phyloP scores from a whole-genome alignment of 78 protist genomes.

The Guillardia theta region DNA sequence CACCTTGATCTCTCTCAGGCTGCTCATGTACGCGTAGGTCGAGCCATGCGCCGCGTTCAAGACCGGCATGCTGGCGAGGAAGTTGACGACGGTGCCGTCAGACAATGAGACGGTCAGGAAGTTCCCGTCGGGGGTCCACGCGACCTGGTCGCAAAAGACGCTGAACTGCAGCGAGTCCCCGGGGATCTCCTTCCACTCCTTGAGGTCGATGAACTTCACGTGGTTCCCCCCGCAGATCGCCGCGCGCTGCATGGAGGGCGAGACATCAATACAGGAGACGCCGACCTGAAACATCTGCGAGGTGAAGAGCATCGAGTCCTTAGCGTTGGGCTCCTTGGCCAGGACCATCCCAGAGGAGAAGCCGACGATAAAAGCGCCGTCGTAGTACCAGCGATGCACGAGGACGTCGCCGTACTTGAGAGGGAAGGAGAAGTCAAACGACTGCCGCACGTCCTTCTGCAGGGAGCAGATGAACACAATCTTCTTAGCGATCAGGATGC shows the following conservation, averaged over 20 bases:
- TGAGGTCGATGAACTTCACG: conserved; percentile 49
- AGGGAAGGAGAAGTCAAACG: conserved; percentile 61
- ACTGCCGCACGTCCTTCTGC: not conserved
- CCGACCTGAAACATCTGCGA: not conserved
- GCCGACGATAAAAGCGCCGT: conserved; percentile 61
- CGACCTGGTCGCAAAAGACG: too few species aligned
- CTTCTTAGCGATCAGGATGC: conserved; percentile 19
- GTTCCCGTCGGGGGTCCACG: not conserved
- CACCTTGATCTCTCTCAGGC: conserved; percentile 63
- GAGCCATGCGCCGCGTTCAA: not conserved
- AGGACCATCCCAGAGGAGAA: not conserved
- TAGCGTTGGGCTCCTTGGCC: not conserved
- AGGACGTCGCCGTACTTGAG: conserved; percentile 64
- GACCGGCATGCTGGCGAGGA: not conserved
- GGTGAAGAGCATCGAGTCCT: not conserved
- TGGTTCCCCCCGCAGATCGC: conserved; percentile 18
- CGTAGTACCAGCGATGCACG: conserved; percentile 59
- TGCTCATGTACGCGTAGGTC: not conserved
- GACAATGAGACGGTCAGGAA: not conserved
- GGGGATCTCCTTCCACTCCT: conserved; percentile 7
- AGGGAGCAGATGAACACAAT: too few species aligned
- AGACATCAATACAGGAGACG: not conserved
- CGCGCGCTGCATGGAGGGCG: not conserved
- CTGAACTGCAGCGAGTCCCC: too few species aligned
- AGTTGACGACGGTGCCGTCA: not conserved